These are phyloP conservation scores for Aristolochia fimbriata DNA, from an alignment of 164 flowering plant genomes.

Conservation along the genomic window DNA sequence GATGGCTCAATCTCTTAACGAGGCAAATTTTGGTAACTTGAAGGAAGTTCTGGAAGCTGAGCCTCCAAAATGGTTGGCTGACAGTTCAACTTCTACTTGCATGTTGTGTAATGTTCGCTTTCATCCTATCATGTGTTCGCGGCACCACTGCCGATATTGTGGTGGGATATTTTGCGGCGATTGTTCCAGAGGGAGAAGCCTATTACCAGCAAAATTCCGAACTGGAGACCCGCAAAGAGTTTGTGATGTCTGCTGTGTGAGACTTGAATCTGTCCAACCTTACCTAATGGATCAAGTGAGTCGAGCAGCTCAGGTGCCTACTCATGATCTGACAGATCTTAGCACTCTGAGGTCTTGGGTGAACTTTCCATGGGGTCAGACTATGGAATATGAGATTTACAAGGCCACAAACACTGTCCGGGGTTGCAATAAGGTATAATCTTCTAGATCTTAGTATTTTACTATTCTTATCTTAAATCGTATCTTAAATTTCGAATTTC, in stretches of 20 bases:
- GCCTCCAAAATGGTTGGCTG: constrained; percentile 92
- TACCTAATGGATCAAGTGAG: constrained; percentile 88
- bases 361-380: constrained; percentile 93
- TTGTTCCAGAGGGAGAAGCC: constrained; percentile 81
- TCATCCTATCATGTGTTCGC: constrained; percentile 91
- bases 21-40: constrained; percentile 45
- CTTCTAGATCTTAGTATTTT: neutral
- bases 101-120: constrained; percentile 86
- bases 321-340: constrained; percentile 89
- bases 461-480: too few species aligned
- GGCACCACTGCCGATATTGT: constrained; percentile 92
- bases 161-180: constrained; percentile 88
- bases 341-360: constrained; percentile 96
- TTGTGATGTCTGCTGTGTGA: constrained; percentile 90
- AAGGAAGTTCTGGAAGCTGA: constrained; percentile 70
- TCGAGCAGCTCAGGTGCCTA: constrained; percentile 83
- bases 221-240: constrained; percentile 65
- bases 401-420: constrained; percentile 82
- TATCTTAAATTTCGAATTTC: too few species aligned
- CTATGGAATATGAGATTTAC: constrained; percentile 94
- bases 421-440: constrained; percentile 55
- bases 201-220: constrained; percentile 71
- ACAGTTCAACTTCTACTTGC: constrained; percentile 84
- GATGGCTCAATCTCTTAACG: constrained; percentile 88
- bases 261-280: constrained; percentile 77